Conservation (phyloP, 2,329 filamentous ascomycete genomes). For the Aspergillus pseudotamarii region DNA sequence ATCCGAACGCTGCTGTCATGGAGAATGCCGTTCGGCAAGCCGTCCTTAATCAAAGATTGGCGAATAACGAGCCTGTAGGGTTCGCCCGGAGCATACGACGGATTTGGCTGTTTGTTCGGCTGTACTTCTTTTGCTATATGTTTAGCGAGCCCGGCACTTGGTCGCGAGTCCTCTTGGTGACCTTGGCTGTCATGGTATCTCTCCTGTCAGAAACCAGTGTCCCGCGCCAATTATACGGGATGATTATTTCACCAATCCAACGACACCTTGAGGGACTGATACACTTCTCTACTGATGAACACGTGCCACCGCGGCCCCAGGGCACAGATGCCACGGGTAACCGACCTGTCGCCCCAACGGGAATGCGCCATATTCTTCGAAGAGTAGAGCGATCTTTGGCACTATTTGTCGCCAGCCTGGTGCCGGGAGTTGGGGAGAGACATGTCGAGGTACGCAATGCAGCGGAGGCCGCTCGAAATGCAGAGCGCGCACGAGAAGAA, state of each 20-base stretch:
- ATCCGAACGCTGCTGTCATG: slow-evolving; percentile 25
- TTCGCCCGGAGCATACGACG: slow-evolving; percentile 48
- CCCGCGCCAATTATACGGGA: slow-evolving; percentile 36
- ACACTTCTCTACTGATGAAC: slow-evolving; percentile 32
- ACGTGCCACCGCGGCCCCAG: slow-evolving; percentile 8
- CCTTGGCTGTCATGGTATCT: slow-evolving; percentile 39
- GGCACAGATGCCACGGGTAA: slow-evolving; percentile 7
- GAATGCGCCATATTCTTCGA: slow-evolving; percentile 40
- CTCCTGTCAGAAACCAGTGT: slow-evolving; percentile 46
- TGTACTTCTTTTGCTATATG: slow-evolving; percentile 63
- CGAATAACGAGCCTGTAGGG: slow-evolving; percentile 33
- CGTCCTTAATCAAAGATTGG: slow-evolving; percentile 31
- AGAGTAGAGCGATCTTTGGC: slow-evolving; percentile 58
- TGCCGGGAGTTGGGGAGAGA: slow-evolving; percentile 64
- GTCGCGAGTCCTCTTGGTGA: slow-evolving; percentile 46
- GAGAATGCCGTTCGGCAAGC: slow-evolving; percentile 39
- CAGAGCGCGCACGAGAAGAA: slow-evolving; percentile 30
- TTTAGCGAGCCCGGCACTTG: slow-evolving; percentile 54
- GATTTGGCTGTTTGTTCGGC: slow-evolving; percentile 60
- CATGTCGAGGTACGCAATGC: slow-evolving; percentile 61
- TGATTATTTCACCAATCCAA: slow-evolving; percentile 44
- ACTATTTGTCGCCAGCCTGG: slow-evolving; percentile 65
- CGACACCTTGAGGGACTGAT: slow-evolving; percentile 49
- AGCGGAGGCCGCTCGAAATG: slow-evolving; percentile 44
- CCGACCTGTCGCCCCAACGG: slow-evolving; percentile 10